Evolutionary conservation across 768 basidiomycete species (phyloP).

Genomic region (Lentinus brumalis): DNA sequence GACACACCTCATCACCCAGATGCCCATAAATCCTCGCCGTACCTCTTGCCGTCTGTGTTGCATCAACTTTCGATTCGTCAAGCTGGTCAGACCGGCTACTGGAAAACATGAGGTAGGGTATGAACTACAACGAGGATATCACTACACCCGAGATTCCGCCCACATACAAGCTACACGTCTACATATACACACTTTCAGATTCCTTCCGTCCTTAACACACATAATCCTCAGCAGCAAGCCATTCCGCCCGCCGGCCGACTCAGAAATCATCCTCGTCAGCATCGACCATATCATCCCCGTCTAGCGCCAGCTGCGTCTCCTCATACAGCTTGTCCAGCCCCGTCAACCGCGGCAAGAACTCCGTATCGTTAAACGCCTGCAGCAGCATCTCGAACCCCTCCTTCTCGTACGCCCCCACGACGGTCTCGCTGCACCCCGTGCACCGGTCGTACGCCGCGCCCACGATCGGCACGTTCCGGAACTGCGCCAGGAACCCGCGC

Average conservation of each 20-base stretch:
- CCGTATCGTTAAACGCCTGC: slow-evolving; percentile 83
- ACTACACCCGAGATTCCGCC: no score
- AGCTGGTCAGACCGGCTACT: no score
- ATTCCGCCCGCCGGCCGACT: neutral
- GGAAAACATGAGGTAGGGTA: no score
- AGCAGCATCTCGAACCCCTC: slow-evolving; percentile 80
- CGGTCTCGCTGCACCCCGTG: slow-evolving; percentile 86
- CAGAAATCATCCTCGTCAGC: slow-evolving; percentile 36
- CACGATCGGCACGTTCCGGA: slow-evolving; percentile 79
- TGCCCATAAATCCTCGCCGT: no score
- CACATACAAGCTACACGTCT: no score
- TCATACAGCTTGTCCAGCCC: slow-evolving; percentile 57
- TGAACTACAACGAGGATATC: no score
- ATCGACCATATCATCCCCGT: slow-evolving; percentile 52
- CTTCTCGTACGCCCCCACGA: slow-evolving; percentile 78
- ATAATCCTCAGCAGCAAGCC: no score
- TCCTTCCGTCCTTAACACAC: no score
- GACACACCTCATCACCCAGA: no score
- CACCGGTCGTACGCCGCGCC: slow-evolving; percentile 87
- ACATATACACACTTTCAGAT: no score
- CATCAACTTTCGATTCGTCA: no score
- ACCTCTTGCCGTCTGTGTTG: no score
- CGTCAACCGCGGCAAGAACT: slow-evolving; percentile 57
- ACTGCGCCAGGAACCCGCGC: slow-evolving; percentile 86
- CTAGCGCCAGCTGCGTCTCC: slow-evolving; percentile 53